Evolutionary conservation across 2,329 filamentous ascomycete genomes (phyloP), one percentile per base, ranked within the genome.

Genomic region (Biscogniauxia mediterranea): DNA sequence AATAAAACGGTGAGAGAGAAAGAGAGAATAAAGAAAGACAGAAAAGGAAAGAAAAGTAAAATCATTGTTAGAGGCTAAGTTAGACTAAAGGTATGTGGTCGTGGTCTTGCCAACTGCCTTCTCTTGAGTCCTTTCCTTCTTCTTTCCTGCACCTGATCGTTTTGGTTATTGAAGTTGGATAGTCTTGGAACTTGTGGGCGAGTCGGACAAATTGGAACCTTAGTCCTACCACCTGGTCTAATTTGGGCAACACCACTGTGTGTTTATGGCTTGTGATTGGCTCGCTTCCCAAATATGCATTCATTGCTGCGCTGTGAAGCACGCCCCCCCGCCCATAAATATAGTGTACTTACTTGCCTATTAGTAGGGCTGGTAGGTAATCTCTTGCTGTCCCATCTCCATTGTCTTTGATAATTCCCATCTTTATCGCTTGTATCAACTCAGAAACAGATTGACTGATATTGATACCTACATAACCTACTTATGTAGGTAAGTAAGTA

Each of bases 181-280:
- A 46, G 17, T 15, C 38, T n/a, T 46, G 13, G 38, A 46, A 46
- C 38, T n/a, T n/a, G 38, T 46, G 11, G 38, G 54, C 54, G 6
- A 9, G 28, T 54, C 28, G 54, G 56, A 50, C 11, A 25, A 52
- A 49, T 58, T 51, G 28, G 32, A 42, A 32, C 54, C 54, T 5
- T 23, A 23, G n/a, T n/a, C 62, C 19, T 64, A 61, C 59, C 59
- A 61, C 62, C 59, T 61, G 28, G 54, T 52, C 62, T 61, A 51
- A 38, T 55, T 55, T 32, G 54, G 54, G 54, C 54, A 55, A 21
- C 54, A 55, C 54, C 3, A 28, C 26, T 38, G 19, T 5, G 17
- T 42, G 28, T n/a, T 38, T 42, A 32, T 7, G 17, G 15, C 28
- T 2, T 19, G 28, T 55, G 54, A 55, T 55, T 55, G 54, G 54